These are phyloP conservation scores for Backusella tarrabulga DNA, from an alignment of 192 early-diverging fungal species.

Conservation along the genomic window DNA sequence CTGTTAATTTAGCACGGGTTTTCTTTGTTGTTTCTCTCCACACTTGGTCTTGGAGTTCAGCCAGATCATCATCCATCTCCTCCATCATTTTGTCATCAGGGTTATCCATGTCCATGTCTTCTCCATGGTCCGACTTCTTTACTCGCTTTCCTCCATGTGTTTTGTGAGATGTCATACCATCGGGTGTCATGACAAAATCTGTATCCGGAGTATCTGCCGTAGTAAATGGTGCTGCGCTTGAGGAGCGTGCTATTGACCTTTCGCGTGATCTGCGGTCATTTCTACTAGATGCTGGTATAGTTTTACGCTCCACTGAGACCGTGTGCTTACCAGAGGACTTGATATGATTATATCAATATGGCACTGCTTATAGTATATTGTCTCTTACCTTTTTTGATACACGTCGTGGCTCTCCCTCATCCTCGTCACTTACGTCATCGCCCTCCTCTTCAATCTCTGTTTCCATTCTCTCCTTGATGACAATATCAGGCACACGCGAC, in stretches of 20 bases:
- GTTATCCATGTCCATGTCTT: slow-evolving; percentile 42
- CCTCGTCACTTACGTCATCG: slow-evolving; percentile 50
- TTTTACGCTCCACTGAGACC: background rate
- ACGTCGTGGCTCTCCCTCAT: slow-evolving; percentile 9
- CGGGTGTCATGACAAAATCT: slow-evolving; percentile 17
- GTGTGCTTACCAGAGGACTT: background rate
- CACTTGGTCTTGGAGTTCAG: slow-evolving; percentile 43
- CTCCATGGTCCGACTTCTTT: slow-evolving; percentile 5
- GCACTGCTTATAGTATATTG: no score
- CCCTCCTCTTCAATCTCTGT: slow-evolving; percentile 59
- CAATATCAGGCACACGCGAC: slow-evolving; percentile 77
- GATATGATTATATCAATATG: background rate
- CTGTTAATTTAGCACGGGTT: slow-evolving; percentile 41
- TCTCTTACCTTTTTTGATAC: background rate
- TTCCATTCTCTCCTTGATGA: slow-evolving; percentile 45
- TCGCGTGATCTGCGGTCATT: background rate
- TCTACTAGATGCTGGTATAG: background rate
- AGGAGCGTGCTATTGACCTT: background rate
- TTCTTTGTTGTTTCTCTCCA: slow-evolving; percentile 55
- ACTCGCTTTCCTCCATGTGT: slow-evolving; percentile 3
- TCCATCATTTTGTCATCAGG: slow-evolving; percentile 38
- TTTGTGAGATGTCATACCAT: background rate
- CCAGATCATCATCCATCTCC: slow-evolving; percentile 55
- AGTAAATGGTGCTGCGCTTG: slow-evolving; percentile 3
- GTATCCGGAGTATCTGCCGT: slow-evolving; percentile 32